These are phyloP conservation scores for Arthroderma sp. DNA, from an alignment of 2,329 filamentous ascomycete species.

Conservation along the genomic window DNA sequence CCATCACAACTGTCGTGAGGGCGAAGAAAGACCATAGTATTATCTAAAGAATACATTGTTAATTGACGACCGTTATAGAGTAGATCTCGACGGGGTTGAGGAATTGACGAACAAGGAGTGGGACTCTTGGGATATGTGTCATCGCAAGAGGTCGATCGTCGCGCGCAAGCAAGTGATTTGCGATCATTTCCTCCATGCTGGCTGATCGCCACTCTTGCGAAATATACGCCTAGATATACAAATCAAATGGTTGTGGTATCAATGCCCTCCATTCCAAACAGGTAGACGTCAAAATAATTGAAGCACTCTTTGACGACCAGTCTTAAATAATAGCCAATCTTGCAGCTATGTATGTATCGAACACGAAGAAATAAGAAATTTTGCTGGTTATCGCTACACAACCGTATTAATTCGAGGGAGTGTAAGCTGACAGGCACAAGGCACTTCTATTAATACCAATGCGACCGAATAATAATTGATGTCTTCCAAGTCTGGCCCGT, in stretches of 20 bases:
- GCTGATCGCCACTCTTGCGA: not conserved
- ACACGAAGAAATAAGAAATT: no score
- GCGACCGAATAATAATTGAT: not conserved
- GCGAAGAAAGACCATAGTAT: slow-evolving; percentile 11
- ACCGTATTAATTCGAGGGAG: not conserved
- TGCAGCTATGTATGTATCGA: not conserved
- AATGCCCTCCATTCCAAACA: not conserved
- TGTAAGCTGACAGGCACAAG: not conserved
- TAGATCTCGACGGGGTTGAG: not conserved
- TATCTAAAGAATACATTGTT: slow-evolving; percentile 2
- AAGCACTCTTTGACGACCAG: not conserved
- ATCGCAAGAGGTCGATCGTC: not conserved
- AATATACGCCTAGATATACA: not conserved
- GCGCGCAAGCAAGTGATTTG: not conserved
- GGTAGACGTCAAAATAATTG: not conserved
- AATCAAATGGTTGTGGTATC: not conserved
- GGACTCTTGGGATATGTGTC: not conserved
- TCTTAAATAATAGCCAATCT: not conserved
- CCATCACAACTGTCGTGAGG: slow-evolving; percentile 8
- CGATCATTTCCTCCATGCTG: not conserved
- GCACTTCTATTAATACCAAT: not conserved
- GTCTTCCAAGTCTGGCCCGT: not conserved
- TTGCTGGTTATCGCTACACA: not conserved
- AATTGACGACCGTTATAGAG: not conserved
- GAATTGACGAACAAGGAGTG: not conserved